These are phyloP conservation scores for Apophysomyces ossiformis DNA, from an alignment of 371 early-diverging fungal genomes.

Conservation along the genomic window DNA sequence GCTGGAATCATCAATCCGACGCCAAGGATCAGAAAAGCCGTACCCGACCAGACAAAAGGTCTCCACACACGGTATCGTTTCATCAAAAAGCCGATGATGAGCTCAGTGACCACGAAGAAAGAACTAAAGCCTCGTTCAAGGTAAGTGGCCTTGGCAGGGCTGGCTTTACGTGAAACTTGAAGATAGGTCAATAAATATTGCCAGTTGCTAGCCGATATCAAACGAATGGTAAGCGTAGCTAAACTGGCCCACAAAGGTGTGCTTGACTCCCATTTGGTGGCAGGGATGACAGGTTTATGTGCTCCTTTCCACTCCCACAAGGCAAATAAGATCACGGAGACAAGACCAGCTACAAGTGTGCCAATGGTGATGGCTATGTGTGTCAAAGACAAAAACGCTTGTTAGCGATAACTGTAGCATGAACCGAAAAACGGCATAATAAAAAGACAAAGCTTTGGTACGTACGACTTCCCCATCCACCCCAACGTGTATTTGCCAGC, in stretches of 20 bases:
- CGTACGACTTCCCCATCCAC: conserved; percentile 40
- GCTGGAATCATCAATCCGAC: conserved; percentile 51
- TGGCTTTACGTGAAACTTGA: conserved; percentile 46
- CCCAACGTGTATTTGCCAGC: conserved; percentile 40
- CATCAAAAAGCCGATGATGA: conserved; percentile 42
- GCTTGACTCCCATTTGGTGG: conserved; percentile 45
- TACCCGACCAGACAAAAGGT: conserved; percentile 58
- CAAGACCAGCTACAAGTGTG: conserved; percentile 20
- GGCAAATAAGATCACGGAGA: conserved; percentile 6
- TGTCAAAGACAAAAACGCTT: no score
- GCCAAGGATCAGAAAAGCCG: conserved; percentile 57
- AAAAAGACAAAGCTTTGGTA: no score
- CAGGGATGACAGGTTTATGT: conserved; percentile 47
- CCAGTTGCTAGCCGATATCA: conserved; percentile 47
- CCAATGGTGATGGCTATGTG: conserved; percentile 21
- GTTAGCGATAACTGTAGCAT: no score
- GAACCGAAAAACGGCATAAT: no score
- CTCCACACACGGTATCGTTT: conserved; percentile 45
- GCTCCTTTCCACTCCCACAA: conserved; percentile 49
- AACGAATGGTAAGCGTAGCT: conserved; percentile 42
- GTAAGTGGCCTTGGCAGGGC: conserved; percentile 27
- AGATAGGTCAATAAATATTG: conserved; percentile 47
- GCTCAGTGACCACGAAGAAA: conserved; percentile 32
- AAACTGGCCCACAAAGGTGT: conserved; percentile 51
- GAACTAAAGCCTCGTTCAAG: conserved; percentile 44